Evolutionary conservation across 768 basidiomycete species (phyloP).

Genomic region (Suillus sp.): DNA sequence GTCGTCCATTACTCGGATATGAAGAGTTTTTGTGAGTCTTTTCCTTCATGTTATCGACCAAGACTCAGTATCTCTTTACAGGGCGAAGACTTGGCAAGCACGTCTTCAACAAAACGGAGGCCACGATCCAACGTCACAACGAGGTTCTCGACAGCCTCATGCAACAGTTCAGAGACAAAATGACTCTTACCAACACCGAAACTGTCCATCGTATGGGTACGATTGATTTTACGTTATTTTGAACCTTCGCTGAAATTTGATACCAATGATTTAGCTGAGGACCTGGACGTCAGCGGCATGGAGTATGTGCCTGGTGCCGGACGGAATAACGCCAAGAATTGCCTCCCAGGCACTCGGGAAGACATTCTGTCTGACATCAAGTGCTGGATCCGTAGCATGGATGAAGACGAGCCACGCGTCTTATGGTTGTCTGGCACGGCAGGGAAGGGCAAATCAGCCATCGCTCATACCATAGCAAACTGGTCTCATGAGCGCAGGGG

Average conservation of each 20-base stretch:
- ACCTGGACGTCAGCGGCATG: slow-evolving; percentile 2
- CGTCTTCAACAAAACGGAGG: neutral
- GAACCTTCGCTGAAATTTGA: neutral
- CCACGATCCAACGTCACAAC: neutral
- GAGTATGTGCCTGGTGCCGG: slow-evolving; percentile 1
- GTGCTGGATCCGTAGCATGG: slow-evolving; percentile 16
- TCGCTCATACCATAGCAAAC: slow-evolving; percentile 22
- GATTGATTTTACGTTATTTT: neutral
- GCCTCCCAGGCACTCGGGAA: slow-evolving; percentile 18
- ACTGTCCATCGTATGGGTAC: neutral
- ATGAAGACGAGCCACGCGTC: slow-evolving; percentile 9
- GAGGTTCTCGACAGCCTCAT: slow-evolving; percentile 8
- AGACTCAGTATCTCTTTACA: neutral
- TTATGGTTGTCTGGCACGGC: slow-evolving; percentile 18
- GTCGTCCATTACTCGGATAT: slow-evolving; percentile 29
- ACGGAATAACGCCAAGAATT: slow-evolving; percentile 8
- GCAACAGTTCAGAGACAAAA: slow-evolving; percentile 5
- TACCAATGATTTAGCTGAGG: neutral
- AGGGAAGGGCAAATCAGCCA: slow-evolving; percentile 23
- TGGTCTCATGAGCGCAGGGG: slow-evolving; percentile 11
- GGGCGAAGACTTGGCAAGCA: slow-evolving; percentile 8
- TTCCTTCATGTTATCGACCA: rapidly evolving
- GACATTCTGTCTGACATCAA: slow-evolving; percentile 19
- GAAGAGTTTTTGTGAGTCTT: slow-evolving; percentile 23
- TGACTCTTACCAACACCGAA: too few relatives aligned